Base-by-base conservation (phyloP, 2,329 filamentous ascomycete species). In the Decorospora gaudefroyi region DNA sequence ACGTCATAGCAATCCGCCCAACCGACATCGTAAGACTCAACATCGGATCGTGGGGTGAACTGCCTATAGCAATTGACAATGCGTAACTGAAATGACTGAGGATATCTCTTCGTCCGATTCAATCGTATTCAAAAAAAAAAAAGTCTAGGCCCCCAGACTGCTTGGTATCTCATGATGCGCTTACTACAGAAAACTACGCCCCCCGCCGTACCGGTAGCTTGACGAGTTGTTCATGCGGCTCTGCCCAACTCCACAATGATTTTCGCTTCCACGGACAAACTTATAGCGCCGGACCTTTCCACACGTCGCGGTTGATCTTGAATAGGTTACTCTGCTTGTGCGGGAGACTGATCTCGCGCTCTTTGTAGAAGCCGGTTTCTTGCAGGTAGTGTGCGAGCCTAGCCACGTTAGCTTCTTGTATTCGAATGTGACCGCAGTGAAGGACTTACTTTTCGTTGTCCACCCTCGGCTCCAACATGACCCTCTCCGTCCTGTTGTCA, bases 321-420 rank as follows among this genome's bases (percentile, higher is more conserved):
- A 95, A 87, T 49, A 92, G 79, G 71, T 91, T 95, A 5, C 89
- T 85, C 68, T 95, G 90, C 71, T 99, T 99, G 68, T 97, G 91
- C 1, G 90, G 86, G 53, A 99, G 90, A 1, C 85, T 81, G 36
- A 97, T 79, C 64, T 96, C 90, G 46, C 84, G 84, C 72, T 96
- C 88, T 64, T 90, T 93, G 55, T 86, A 83, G 66, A 97, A 99
- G 0, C 92, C 91, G 0, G 80, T 78, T 5, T 81, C 73, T 50
- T 88, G 80, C 11, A 95, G 79, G 51, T 92, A 89, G 5, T 77
- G 69, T 53, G 86, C 83, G 42, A 90, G 78, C 57, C 87, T 90
- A 13, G 9, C 16, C 12, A 7, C 13, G 45, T 64, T 32, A 65
- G 56, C 25, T 6, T 9, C n/a, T 1, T 0, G 8, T 15, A 9